These are phyloP conservation scores for Phytophthora pisi DNA, from an alignment of 352 stramenopile genomes.

Conservation along the genomic window DNA sequence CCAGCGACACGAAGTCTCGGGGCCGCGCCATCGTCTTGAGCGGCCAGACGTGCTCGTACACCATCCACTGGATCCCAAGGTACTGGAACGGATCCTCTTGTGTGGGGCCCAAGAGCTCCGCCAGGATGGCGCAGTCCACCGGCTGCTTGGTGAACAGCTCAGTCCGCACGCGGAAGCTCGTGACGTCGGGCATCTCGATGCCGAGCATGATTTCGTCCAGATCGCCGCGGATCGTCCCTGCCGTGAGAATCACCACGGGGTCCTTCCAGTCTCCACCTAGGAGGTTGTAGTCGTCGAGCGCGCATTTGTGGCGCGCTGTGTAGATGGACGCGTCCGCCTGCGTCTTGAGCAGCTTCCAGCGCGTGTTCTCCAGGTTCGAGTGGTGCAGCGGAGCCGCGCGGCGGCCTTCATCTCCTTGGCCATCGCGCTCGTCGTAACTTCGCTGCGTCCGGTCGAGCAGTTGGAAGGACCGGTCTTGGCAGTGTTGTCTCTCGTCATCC, in stretches of 20 bases:
- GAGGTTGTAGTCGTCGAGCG: constrained; percentile 22
- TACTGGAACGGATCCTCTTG: constrained; percentile 40
- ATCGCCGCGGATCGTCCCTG: constrained; percentile 21
- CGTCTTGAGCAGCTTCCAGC: constrained; percentile 36
- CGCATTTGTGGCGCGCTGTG: constrained; percentile 15
- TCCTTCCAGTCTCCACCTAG: constrained; percentile 30
- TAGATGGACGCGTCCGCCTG: constrained; percentile 29
- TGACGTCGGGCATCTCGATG: constrained; percentile 16
- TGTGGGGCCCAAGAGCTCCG: constrained; percentile 25
- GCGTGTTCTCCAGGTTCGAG: constrained; percentile 21
- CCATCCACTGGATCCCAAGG: constrained; percentile 37
- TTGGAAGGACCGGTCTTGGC: constrained; percentile 28
- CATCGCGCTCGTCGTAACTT: constrained; percentile 31
- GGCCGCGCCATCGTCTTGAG: constrained; percentile 32
- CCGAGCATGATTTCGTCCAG: constrained; percentile 35
- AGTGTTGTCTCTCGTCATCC: constrained; percentile 17
- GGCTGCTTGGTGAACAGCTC: constrained; percentile 21
- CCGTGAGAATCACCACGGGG: constrained; percentile 19
- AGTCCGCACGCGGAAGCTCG: constrained; percentile 13
- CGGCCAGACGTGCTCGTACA: constrained; percentile 24
- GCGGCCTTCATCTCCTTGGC: neutral
- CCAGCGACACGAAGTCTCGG: constrained; percentile 39
- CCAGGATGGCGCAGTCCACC: constrained; percentile 27
- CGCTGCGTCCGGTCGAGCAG: constrained; percentile 35
- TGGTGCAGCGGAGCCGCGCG: constrained; percentile 16